These are phyloP conservation scores for Huiozyma sinensis DNA, from an alignment of 805 yeast genomes.

Conservation along the genomic window DNA sequence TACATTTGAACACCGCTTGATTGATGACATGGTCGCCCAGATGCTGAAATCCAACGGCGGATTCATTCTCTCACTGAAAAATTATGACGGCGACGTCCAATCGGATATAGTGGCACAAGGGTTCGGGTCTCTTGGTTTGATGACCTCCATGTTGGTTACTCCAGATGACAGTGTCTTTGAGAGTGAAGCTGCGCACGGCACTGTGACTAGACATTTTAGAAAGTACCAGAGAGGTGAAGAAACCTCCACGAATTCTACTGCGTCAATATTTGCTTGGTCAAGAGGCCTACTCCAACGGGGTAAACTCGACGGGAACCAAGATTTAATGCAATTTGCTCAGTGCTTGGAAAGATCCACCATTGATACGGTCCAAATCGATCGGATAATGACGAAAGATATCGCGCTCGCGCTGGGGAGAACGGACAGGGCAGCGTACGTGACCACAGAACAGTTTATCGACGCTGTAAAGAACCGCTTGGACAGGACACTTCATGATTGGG, in stretches of 20 bases:
- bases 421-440: conserved; percentile 68
- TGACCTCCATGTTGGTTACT: conserved; percentile 91
- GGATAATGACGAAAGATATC: conserved; percentile 90
- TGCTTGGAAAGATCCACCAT: conserved; percentile 70
- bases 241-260: conserved; percentile 93
- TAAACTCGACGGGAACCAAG: conserved; percentile 73
- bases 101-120: conserved; percentile 98
- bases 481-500: conserved; percentile 2
- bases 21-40: conserved; percentile 98
- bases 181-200: conserved; percentile 96
- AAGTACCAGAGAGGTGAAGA: conserved; percentile 92
- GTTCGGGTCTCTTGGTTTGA: conserved; percentile 88
- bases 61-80: conserved; percentile 87
- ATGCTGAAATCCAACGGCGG: conserved; percentile 95
- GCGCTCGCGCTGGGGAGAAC: conserved; percentile 84
- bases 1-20: conserved; percentile 92
- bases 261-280: conserved; percentile 94
- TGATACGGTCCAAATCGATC: conserved; percentile 74
- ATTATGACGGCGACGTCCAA: conserved; percentile 96
- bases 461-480: conserved; percentile 61
- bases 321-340: conserved; percentile 68
- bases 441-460: conserved; percentile 83
- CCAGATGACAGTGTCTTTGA: conserved; percentile 95
- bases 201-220: conserved; percentile 94
- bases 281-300: conserved; percentile 90